Evolutionary conservation across 495 filamentous ascomycete species (phyloP), one percentile per base, ranked within the genome.

Genomic region (Amphirosellinia nigrospora): DNA sequence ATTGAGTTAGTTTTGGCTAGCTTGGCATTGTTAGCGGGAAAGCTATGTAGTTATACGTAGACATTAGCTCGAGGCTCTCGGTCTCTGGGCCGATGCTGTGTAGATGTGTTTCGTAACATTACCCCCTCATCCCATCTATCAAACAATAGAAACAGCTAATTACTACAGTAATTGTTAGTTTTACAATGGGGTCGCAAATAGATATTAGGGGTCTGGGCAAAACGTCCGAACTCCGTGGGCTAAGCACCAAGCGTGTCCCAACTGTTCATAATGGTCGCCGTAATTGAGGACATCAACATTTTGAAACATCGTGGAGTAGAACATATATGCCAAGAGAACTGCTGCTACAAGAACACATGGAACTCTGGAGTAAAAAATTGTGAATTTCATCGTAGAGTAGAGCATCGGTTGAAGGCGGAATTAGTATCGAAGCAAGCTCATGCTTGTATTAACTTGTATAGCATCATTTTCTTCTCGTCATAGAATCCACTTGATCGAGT

Each of bases 371-470:
- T 15, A 28, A 55, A 34, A 43, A 21, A 61, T 2, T 28, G 58
- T 23, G 58, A 41, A 28, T 56, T 38, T 53, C 60, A 70, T 58
- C 48, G 68, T 56, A 16, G 50, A 64, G 48, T 19, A 34, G 50
- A 64, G 48, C 26, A 34, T 58, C 68, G 66, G 34, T 15, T n/a
- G 38, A 34, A 34, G 21, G 10, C 48, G 48, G 23, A 58, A 63
- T 52, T 56, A 41, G 48, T 63, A 64, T 46, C 68, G 28, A 70
- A 64, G 60, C 68, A 70, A 46, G 43, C 60, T 46, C 28, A 56
- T 48, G 68, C 60, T 70, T 70, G 68, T 70, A 70, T 70, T 70
- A 70, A 64, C 68, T 45, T 48, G 68, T 63, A 36, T 56, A 56
- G n/a, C 68, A 64, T 70, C 59, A 53, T 70, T 70, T 52, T 61